Evolutionary conservation across 306 rosid genomes (phyloP), one percentile per base, ranked within the genome.

Genomic region (Cyclanthera cordifolia): DNA sequence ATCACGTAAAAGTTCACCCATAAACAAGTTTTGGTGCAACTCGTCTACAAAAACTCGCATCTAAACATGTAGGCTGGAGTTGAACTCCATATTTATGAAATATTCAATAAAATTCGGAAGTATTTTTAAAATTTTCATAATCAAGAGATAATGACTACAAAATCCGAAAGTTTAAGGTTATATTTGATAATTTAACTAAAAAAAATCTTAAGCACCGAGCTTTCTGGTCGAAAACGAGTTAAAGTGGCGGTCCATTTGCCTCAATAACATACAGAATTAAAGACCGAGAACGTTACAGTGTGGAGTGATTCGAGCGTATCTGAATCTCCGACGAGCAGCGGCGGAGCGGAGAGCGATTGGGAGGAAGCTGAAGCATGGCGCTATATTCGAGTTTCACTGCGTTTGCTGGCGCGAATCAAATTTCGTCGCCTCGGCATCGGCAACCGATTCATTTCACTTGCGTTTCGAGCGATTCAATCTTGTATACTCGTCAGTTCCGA

Each of bases 301-400:
- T 15, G 25, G 46, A 58, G 66, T 32, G 66, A 11, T 20, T 23
- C 25, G 6, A 53, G 58, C 15, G 41, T 19, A 19, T 30, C 69
- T 43, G 50, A 48, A 10, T 8, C 32, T 30, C 43, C 41, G 57
- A 49, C 69, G 50, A 10, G 23, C n/a, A 1, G 30, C 53, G 53
- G 70, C 3, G 37, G 64, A 57, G 39, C 52, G 20, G 52, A 14
- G 19, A 55, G 39, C 4, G 8, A 15, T 10, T 30, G 20, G 17
- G 19, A 43, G 53, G 21, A 15, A 66, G 43, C 71, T 8, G 5
- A 30, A 69, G 4, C 24, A 69, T 69, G 73, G 73, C 73, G 25
- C 73, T 69, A 19, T 46, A 17, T 14, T 14, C 73, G 60, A 69
- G 30, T 52, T 50, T 69, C 48, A 32, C 73, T 17, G 28, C 20